phyloP scores from a whole-genome alignment of 192 early-diverging fungal species.

The Bifiguratus adelaidae region DNA sequence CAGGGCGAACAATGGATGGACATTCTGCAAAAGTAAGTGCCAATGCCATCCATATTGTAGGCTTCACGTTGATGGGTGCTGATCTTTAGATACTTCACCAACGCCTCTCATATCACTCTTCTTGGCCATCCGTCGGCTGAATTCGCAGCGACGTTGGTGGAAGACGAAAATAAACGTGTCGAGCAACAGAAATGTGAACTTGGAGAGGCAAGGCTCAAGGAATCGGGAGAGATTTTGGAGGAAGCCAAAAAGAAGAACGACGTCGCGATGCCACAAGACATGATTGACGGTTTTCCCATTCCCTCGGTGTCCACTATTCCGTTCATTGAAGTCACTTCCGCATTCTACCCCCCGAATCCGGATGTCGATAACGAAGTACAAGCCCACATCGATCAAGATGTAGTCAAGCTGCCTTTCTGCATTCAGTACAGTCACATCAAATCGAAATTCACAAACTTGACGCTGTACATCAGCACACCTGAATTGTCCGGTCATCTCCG shows the following conservation, averaged over 20 bases:
- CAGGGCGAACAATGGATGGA: conserved; percentile 32
- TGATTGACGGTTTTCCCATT: conserved; percentile 41
- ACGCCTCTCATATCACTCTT: conserved; percentile 28
- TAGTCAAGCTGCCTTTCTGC: conserved; percentile 31
- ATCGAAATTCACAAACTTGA: conserved; percentile 37
- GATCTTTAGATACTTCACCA: conserved; percentile 26
- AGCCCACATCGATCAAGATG: conserved; percentile 32
- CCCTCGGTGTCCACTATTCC: conserved; percentile 36
- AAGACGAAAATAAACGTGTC: conserved; percentile 37
- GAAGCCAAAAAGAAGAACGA: conserved; percentile 38
- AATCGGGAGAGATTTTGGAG: conserved; percentile 32
- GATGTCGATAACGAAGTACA: conserved; percentile 29
- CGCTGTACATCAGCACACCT: conserved; percentile 29
- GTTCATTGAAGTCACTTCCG: conserved; percentile 35
- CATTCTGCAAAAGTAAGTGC: conserved; percentile 29
- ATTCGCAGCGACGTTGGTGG: conserved; percentile 30
- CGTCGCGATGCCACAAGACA: conserved; percentile 33
- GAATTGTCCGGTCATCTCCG: conserved; percentile 29
- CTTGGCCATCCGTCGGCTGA: conserved; percentile 42
- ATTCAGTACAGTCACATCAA: conserved; percentile 46
- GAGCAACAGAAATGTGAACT: conserved; percentile 32
- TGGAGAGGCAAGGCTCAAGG: conserved; percentile 29
- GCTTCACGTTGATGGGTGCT: neutral
- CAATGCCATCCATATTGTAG: neutral
- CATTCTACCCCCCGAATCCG: conserved; percentile 30